phyloP scores from a whole-genome alignment of 2,329 filamentous ascomycete genomes.

The Colletotrichum ledebouriae region DNA sequence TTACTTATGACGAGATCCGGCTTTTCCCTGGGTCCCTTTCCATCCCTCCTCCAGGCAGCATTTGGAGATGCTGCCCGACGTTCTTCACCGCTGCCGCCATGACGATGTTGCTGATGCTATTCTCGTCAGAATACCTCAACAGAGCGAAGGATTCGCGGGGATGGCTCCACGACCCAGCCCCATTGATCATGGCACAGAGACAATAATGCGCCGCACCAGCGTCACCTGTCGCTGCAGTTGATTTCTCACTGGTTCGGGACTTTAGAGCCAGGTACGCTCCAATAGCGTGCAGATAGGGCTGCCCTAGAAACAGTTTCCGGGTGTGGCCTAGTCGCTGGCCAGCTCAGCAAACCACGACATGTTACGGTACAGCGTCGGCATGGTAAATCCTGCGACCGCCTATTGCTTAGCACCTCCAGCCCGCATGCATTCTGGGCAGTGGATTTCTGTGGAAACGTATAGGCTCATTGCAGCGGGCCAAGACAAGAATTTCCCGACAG shows the following conservation, averaged over 20 bases:
- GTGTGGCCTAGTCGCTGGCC: neutral
- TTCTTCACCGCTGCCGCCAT: constrained; percentile 7
- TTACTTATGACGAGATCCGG: neutral
- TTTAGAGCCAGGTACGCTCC: constrained; percentile 12
- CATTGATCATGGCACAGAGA: constrained; percentile 20
- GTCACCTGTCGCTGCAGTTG: constrained; percentile 18
- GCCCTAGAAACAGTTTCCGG: constrained; percentile 4
- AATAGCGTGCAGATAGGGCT: constrained; percentile 10
- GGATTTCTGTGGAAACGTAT: constrained; percentile 20
- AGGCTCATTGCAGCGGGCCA: constrained; percentile 25
- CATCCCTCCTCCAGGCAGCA: constrained; percentile 12
- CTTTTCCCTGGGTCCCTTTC: neutral
- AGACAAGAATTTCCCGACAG: constrained; percentile 21
- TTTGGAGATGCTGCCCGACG: constrained; percentile 1
- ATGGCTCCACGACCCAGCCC: constrained; percentile 4
- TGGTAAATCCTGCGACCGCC: constrained; percentile 13
- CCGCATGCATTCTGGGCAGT: constrained; percentile 7
- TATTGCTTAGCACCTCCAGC: neutral
- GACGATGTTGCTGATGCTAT: constrained; percentile 21
- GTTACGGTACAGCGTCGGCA: constrained; percentile 21
- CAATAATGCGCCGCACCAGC: constrained; percentile 28
- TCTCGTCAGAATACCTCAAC: constrained; percentile 4
- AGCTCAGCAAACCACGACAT: constrained; percentile 29
- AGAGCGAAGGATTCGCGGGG: constrained; percentile 15
- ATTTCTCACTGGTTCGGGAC: constrained; percentile 1